Percentiles rank a stretch among this genome's conserved stretches.
These are phyloP conservation scores for Aureobasidium sp. DNA, from an alignment of 2,329 filamentous ascomycete species.

Conservation along the genomic window DNA sequence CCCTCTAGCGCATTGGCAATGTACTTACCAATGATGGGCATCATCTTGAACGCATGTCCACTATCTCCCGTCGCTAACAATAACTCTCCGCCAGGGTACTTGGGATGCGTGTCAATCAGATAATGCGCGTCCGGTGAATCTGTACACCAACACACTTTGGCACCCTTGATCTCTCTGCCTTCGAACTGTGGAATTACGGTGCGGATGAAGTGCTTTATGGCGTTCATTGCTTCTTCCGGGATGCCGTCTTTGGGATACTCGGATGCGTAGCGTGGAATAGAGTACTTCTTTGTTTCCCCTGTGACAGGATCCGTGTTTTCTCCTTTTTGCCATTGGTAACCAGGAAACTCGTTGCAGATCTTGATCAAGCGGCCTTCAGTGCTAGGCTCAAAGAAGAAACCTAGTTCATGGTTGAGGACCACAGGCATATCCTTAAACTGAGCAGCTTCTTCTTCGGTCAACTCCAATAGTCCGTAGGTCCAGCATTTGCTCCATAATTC, in stretches of 20 bases:
- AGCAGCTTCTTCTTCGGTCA: slow-evolving; percentile 37
- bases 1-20: slow-evolving; percentile 42
- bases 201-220: slow-evolving; percentile 5
- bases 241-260: slow-evolving; percentile 6
- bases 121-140: slow-evolving; percentile 48
- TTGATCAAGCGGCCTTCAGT: slow-evolving; percentile 38
- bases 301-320: not conserved
- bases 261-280: slow-evolving; percentile 4
- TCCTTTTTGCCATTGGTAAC: slow-evolving; percentile 28
- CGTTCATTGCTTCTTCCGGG: slow-evolving; percentile 10
- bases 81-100: slow-evolving; percentile 28
- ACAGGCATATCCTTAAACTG: slow-evolving; percentile 42
- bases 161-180: slow-evolving; percentile 39
- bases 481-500: slow-evolving; percentile 47
- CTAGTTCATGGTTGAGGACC: slow-evolving; percentile 39
- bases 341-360: slow-evolving; percentile 48
- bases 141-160: slow-evolving; percentile 48
- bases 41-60: slow-evolving; percentile 46
- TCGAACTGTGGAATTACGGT: slow-evolving; percentile 42
- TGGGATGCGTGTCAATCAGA: slow-evolving; percentile 42
- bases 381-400: slow-evolving; percentile 43
- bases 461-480: slow-evolving; percentile 45
- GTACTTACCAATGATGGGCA: slow-evolving; percentile 42
- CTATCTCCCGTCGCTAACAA: slow-evolving; percentile 43
- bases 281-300: slow-evolving; percentile 6